Evolutionary conservation across 352 stramenopile genomes (phyloP).

Genomic region (Globisporangium yorkense): DNA sequence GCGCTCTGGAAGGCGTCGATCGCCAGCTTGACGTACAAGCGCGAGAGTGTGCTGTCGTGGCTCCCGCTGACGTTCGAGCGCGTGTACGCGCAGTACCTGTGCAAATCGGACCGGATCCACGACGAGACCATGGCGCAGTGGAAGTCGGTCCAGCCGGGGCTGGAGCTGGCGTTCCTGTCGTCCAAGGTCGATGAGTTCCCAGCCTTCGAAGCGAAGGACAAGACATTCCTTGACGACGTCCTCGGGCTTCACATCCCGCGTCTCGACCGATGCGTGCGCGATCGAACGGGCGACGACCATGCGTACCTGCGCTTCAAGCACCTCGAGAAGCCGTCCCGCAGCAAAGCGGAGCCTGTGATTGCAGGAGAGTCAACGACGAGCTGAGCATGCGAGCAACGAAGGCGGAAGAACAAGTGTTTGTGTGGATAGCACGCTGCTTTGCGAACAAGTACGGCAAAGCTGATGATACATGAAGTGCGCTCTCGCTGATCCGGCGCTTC

Average conservation of each 20-base stretch:
- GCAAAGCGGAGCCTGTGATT: constrained; percentile 12
- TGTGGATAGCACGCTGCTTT: not conserved
- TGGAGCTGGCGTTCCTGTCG: constrained; percentile 64
- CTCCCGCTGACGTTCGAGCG: constrained; percentile 66
- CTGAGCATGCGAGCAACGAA: not conserved
- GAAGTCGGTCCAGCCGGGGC: constrained; percentile 62
- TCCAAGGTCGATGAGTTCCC: constrained; percentile 58
- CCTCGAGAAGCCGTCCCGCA: constrained; percentile 32
- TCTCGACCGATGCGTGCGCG: constrained; percentile 73
- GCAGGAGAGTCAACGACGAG: constrained; percentile 2
- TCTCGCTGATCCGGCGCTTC: too few relatives aligned
- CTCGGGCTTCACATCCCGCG: constrained; percentile 71
- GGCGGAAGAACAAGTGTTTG: not conserved
- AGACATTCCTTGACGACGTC: constrained; percentile 76
- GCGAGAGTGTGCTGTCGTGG: constrained; percentile 65
- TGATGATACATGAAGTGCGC: not conserved
- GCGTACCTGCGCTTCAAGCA: constrained; percentile 86
- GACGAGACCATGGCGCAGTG: constrained; percentile 70
- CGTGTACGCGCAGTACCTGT: constrained; percentile 64
- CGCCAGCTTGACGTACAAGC: constrained; percentile 63
- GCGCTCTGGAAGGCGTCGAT: constrained; percentile 65
- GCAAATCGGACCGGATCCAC: constrained; percentile 71
- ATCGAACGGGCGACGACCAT: constrained; percentile 73
- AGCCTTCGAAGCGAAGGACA: constrained; percentile 43
- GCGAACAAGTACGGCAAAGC: not conserved